phyloP scores from a whole-genome alignment of 805 yeast genomes.

The Wickerhamomyces rabaulensis region DNA sequence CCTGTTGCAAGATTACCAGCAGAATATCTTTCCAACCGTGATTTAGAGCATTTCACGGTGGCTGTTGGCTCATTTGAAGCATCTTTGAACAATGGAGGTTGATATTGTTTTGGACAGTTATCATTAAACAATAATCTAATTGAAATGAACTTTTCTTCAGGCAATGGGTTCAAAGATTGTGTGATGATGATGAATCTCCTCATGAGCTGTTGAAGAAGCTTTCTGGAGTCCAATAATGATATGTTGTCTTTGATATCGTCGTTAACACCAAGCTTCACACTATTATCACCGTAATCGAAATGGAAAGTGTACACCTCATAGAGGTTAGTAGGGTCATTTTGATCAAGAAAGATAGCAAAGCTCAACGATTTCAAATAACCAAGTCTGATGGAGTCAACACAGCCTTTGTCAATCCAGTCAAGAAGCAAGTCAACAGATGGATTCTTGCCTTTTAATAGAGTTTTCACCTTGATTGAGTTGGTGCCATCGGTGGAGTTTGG shows the following conservation, averaged over 20 bases:
- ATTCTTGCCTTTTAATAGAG: slow-evolving; percentile 41
- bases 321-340: slow-evolving; percentile 35
- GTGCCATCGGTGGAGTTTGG: slow-evolving; percentile 12
- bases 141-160: slow-evolving; percentile 39
- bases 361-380: slow-evolving; percentile 40
- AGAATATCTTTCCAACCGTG: slow-evolving; percentile 4
- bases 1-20: slow-evolving; percentile 30
- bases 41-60: slow-evolving; percentile 20
- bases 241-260: slow-evolving; percentile 9
- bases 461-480: slow-evolving; percentile 41
- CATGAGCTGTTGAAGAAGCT: slow-evolving; percentile 43
- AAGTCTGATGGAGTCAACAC: slow-evolving; percentile 37
- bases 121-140: slow-evolving; percentile 48
- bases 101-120: slow-evolving; percentile 39
- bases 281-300: slow-evolving; percentile 35
- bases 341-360: slow-evolving; percentile 41
- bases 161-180: slow-evolving; percentile 48
- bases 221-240: slow-evolving; percentile 32
- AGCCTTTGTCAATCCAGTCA: slow-evolving; percentile 50
- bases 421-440: slow-evolving; percentile 43
- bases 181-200: slow-evolving; percentile 47
- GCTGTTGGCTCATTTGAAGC: slow-evolving; percentile 33
- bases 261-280: slow-evolving; percentile 23
- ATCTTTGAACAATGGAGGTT: slow-evolving; percentile 44
- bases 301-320: slow-evolving; percentile 48